phyloP scores from a whole-genome alignment of 163 green algal species.

The Trebouxiophyceae sp. region DNA sequence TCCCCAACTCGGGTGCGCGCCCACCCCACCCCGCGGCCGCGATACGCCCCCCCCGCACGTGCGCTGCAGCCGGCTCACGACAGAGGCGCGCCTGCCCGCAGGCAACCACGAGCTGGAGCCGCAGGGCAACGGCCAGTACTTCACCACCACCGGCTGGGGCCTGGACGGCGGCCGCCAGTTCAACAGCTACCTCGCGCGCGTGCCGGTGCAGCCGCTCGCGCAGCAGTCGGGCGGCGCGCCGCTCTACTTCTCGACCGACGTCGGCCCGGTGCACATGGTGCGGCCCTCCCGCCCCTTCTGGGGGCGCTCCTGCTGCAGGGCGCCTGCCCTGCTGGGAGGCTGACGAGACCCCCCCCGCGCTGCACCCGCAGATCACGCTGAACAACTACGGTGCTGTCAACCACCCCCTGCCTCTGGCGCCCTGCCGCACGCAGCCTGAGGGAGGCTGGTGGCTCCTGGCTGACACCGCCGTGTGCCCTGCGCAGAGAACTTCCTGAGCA shows the following conservation, averaged over 20 bases:
- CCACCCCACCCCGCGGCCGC: too few species aligned
- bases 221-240: slow-evolving; percentile 10
- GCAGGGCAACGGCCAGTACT: background rate
- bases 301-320: slow-evolving; percentile 1
- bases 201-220: background rate
- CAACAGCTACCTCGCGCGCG: slow-evolving; percentile 27
- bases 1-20: too few species aligned
- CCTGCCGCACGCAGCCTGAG: too few species aligned
- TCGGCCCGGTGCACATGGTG: slow-evolving; percentile 34
- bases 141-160: background rate
- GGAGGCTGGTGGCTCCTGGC: too few species aligned
- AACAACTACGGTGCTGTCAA: too few species aligned
- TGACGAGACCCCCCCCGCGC: too few species aligned
- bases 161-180: slow-evolving; percentile 25
- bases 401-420: too few species aligned
- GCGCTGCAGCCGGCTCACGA: too few species aligned
- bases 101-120: slow-evolving; percentile 72
- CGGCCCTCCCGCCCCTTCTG: slow-evolving; percentile 11
- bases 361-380: slow-evolving; percentile 40
- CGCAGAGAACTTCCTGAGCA: slow-evolving; percentile 25
- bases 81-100: too few species aligned
- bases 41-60: too few species aligned
- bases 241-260: slow-evolving; percentile 21
- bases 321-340: too few species aligned
- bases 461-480: too few species aligned